Percentiles rank a stretch among this genome's conserved stretches.
These are phyloP conservation scores for Rhodamnia rubescens DNA, from an alignment of 345 rosid species.

Conservation along the genomic window DNA sequence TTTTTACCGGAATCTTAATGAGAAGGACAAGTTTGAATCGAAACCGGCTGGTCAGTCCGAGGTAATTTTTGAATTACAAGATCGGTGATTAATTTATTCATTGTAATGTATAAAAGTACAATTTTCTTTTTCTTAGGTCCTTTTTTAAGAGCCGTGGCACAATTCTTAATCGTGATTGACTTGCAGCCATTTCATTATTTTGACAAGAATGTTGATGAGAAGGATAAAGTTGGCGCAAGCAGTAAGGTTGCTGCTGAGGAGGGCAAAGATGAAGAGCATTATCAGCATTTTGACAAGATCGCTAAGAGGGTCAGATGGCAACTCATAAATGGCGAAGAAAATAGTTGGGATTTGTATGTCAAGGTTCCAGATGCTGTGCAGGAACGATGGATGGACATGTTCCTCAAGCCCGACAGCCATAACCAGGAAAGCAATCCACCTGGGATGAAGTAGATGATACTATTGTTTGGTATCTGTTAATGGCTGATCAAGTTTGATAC, in stretches of 20 bases:
- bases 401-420: not conserved
- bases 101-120: not conserved
- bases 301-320: not conserved
- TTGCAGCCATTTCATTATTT: not conserved
- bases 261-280: not conserved
- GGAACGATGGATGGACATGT: not conserved
- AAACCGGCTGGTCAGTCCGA: not conserved
- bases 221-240: not conserved
- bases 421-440: not conserved
- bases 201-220: not conserved
- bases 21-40: not conserved
- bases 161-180: not conserved
- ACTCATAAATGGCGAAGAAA: not conserved
- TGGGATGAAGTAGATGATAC: not conserved
- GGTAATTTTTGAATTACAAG: not conserved
- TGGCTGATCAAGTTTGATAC: too few relatives aligned
- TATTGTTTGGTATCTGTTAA: not conserved
- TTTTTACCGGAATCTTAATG: not conserved
- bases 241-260: not conserved
- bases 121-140: not conserved
- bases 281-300: not conserved
- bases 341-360: not conserved
- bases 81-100: not conserved
- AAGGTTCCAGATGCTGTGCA: not conserved
- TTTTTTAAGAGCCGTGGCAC: not conserved